Conservation (phyloP, 495 filamentous ascomycete genomes). For the Penicillium daleae region DNA sequence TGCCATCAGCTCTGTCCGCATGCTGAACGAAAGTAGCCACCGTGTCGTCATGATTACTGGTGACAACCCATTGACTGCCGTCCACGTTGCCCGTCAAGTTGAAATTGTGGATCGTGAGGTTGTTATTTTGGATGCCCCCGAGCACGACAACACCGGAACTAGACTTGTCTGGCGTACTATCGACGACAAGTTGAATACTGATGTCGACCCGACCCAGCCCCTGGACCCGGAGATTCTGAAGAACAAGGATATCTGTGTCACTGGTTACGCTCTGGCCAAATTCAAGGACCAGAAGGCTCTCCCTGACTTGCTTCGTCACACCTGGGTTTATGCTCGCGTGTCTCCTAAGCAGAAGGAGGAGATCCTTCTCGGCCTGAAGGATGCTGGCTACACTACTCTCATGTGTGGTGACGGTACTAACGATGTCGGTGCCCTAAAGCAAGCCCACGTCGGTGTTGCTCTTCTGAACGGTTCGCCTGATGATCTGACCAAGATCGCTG, state of each 20-base stretch:
- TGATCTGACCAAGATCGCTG: slow-evolving; percentile 86
- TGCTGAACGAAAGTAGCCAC: slow-evolving; percentile 99
- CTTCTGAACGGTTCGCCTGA: slow-evolving; percentile 93
- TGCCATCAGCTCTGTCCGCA: slow-evolving; percentile 87
- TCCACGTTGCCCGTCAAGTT: slow-evolving; percentile 92
- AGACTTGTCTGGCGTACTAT: slow-evolving; percentile 92
- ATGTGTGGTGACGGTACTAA: slow-evolving; percentile 99
- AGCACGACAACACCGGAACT: slow-evolving; percentile 81
- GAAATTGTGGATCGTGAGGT: slow-evolving; percentile 98
- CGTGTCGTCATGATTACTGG: slow-evolving; percentile 99
- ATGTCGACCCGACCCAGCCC: slow-evolving; percentile 82
- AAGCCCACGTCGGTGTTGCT: slow-evolving; percentile 96
- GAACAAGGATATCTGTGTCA: slow-evolving; percentile 92
- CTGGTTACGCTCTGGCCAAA: slow-evolving; percentile 89
- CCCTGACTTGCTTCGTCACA: slow-evolving; percentile 75
- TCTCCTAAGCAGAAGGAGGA: slow-evolving; percentile 99
- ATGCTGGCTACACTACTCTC: slow-evolving; percentile 94
- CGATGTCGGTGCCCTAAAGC: slow-evolving; percentile 96
- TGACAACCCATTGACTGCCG: slow-evolving; percentile 95
- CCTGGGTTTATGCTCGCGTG: slow-evolving; percentile 98
- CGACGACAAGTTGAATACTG: slow-evolving; percentile 84
- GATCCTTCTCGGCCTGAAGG: slow-evolving; percentile 93
- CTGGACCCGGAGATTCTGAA: slow-evolving; percentile 82
- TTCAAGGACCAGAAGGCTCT: slow-evolving; percentile 80
- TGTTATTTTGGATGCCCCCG: slow-evolving; percentile 91